Evolutionary conservation across 768 basidiomycete genomes (phyloP).

Genomic region (Cyclocybe cylindracea): DNA sequence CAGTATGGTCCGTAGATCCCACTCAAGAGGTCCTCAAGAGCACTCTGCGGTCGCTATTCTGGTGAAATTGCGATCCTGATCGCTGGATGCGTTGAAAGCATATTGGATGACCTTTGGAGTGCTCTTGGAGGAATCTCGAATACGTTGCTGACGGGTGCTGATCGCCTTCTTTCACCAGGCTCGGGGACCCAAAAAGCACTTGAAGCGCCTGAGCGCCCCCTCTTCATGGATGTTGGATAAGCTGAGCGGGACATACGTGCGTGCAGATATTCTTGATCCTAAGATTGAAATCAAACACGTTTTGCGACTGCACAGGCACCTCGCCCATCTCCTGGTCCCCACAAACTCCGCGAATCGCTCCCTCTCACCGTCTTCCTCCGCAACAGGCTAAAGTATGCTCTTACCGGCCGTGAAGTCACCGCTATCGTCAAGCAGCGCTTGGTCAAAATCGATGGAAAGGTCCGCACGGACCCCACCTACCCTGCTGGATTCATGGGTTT

Average conservation of each 20-base stretch:
- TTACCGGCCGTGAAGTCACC: conserved; percentile 95
- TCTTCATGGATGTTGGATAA: conserved; percentile 99
- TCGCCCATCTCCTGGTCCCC: conserved; percentile 96
- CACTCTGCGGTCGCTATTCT: conserved; percentile 16
- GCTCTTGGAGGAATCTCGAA: conserved; percentile 15
- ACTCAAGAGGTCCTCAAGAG: conserved; percentile 20
- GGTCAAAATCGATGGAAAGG: conserved; percentile 98
- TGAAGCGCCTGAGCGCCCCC: conserved; percentile 96
- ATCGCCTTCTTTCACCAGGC: conserved; percentile 52
- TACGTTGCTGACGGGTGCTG: conserved; percentile 20
- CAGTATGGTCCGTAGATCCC: conserved; percentile 48
- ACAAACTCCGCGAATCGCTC: conserved; percentile 98
- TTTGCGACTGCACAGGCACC: conserved; percentile 63
- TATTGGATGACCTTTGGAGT: conserved; percentile 40
- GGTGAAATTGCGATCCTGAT: conserved; percentile 21
- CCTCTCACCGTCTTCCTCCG: conserved; percentile 97
- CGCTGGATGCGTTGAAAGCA: conserved; percentile 38
- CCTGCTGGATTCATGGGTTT: conserved; percentile 97
- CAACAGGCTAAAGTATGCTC: conserved; percentile 98
- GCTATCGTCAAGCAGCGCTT: conserved; percentile 94
- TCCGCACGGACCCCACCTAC: conserved; percentile 96
- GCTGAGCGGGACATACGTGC: conserved; percentile 90
- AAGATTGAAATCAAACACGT: conserved; percentile 9
- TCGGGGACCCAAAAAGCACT: conserved; percentile 98
- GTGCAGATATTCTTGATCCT: conserved; percentile 26